Percentiles rank a stretch among this genome's conserved stretches.
These are phyloP conservation scores for Suhomyces kunorum DNA, from an alignment of 1,139 yeast genomes.

Conservation along the genomic window DNA sequence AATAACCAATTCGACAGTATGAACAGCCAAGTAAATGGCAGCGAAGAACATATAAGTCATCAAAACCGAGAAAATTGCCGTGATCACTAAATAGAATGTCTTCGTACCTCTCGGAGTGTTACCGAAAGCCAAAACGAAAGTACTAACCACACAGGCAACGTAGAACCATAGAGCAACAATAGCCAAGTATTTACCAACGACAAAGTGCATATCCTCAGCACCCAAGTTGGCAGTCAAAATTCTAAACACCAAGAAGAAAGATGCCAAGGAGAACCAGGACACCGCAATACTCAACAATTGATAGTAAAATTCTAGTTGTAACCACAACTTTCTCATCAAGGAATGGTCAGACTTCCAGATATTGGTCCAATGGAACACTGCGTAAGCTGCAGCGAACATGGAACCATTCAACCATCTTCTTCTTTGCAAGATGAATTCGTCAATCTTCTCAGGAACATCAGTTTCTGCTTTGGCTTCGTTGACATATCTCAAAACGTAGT, in stretches of 20 bases:
- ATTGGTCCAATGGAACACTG: conserved; percentile 68
- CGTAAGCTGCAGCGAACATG: conserved; percentile 77
- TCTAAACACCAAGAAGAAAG: conserved; percentile 73
- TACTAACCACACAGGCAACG: conserved; percentile 26
- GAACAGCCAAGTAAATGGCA: conserved; percentile 78
- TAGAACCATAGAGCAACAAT: conserved; percentile 28
- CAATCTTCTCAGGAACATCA: conserved; percentile 75
- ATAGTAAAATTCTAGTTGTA: conserved; percentile 71
- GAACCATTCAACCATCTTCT: conserved; percentile 88
- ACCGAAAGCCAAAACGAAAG: conserved; percentile 32
- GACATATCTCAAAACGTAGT: conserved; percentile 70
- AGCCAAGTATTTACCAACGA: conserved; percentile 26
- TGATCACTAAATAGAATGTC: conserved; percentile 24
- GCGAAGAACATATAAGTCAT: conserved; percentile 52
- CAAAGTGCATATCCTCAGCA: conserved; percentile 41
- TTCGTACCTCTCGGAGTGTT: conserved; percentile 31
- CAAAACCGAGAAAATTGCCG: conserved; percentile 27
- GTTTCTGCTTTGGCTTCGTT: conserved; percentile 79
- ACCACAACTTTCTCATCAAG: conserved; percentile 56
- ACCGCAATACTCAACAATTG: conserved; percentile 66
- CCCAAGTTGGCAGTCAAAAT: conserved; percentile 60
- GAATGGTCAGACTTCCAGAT: conserved; percentile 73
- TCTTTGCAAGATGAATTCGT: conserved; percentile 75
- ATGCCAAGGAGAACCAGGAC: conserved; percentile 79
- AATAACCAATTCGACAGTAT: conserved; percentile 52